A percentile compares a stretch with the other conserved stretches of the same genome.
Conservation (phyloP, 1,139 yeast species). For the Eremothecium sinecaudum region DNA sequence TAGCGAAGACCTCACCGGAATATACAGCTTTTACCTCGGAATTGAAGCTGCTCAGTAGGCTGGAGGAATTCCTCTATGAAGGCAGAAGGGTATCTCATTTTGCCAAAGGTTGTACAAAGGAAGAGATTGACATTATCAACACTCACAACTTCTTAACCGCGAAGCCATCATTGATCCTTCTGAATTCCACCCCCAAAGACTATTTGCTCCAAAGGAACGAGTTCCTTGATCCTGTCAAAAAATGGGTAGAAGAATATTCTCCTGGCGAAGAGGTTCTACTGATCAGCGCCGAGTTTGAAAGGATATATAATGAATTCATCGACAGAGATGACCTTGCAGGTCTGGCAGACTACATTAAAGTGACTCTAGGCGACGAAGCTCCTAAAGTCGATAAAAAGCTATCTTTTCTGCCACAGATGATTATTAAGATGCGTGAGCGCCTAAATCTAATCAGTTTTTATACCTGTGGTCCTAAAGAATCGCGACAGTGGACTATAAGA, state of each 20-base stretch:
- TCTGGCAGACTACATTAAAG: constrained; percentile 14
- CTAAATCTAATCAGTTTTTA: constrained; percentile 73
- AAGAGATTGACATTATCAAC: constrained; percentile 50
- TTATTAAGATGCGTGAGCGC: constrained; percentile 55
- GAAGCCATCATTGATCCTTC: constrained; percentile 54
- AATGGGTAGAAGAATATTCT: constrained; percentile 48
- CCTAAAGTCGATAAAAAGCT: constrained; percentile 1
- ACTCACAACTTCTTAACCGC: constrained; percentile 56
- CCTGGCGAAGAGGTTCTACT: constrained; percentile 47
- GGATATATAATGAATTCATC: constrained; percentile 31
- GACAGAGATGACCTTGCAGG: constrained; percentile 22
- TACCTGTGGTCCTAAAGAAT: constrained; percentile 87
- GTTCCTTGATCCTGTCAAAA: constrained; percentile 36
- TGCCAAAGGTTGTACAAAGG: constrained; percentile 42
- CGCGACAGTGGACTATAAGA: constrained; percentile 86
- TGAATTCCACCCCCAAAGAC: constrained; percentile 54
- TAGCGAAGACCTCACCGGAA: constrained; percentile 33
- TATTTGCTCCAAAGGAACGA: constrained; percentile 40
- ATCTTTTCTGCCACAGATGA: constrained; percentile 38
- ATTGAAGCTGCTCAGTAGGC: constrained; percentile 37
- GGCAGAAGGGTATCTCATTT: constrained; percentile 45
- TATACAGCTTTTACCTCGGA: constrained; percentile 36
- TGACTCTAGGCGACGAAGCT: constrained; percentile 28
- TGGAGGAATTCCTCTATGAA: constrained; percentile 46
- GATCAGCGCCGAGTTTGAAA: constrained; percentile 55